Evolutionary conservation across 371 early-diverging fungal species (phyloP).

Genomic region (Blakeslea trispora): DNA sequence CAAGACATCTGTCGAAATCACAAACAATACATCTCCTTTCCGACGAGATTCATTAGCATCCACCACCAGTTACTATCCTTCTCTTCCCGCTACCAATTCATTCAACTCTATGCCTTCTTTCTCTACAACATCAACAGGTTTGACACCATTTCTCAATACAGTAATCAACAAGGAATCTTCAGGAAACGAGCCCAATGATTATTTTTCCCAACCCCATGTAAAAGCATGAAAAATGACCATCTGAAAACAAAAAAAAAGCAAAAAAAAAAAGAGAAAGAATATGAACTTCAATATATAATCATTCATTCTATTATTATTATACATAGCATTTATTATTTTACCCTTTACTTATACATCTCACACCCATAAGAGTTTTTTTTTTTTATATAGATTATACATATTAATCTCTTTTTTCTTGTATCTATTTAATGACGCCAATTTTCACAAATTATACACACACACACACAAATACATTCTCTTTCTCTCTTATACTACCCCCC

Average conservation of each 20-base stretch:
- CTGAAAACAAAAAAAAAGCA: neutral
- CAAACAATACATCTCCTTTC: constrained; percentile 7
- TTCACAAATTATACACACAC: neutral
- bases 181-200: constrained; percentile 10
- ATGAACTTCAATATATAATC: no score
- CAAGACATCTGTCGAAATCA: constrained; percentile 25
- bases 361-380: no score
- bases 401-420: no score
- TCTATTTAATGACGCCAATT: neutral
- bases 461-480: no score
- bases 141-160: constrained; percentile 30
- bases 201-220: constrained; percentile 17
- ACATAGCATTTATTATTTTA: neutral
- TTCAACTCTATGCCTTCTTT: constrained; percentile 9
- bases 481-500: no score
- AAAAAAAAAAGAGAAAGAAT: no score
- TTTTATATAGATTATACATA: neutral
- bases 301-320: constrained; percentile 2
- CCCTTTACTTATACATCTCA: neutral
- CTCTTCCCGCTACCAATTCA: constrained; percentile 1
- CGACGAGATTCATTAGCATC: constrained; percentile 13
- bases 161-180: constrained; percentile 21
- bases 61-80: neutral
- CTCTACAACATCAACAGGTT: constrained; percentile 22
- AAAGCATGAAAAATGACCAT: neutral